phyloP scores from a whole-genome alignment of 192 early-diverging fungal species.

The Glomus cerebriforme region DNA sequence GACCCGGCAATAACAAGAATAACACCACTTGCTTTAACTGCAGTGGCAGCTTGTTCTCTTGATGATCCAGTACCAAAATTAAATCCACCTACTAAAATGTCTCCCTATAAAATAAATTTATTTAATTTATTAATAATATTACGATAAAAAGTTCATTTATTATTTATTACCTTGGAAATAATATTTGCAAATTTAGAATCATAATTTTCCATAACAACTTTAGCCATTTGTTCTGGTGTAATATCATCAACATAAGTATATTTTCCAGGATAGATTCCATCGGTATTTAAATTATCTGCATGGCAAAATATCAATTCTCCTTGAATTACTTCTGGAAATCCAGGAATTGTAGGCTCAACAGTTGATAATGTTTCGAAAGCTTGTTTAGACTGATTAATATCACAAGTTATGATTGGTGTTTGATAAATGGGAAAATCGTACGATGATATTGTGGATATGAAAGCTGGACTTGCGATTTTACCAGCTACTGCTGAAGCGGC shows the following conservation, averaged over 20 bases:
- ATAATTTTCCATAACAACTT: slow-evolving; percentile 99
- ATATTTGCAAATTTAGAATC: slow-evolving; percentile 81
- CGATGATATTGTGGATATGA: neutral
- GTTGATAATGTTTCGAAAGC: slow-evolving; percentile 31
- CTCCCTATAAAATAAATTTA: slow-evolving; percentile 47
- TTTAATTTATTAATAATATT: neutral
- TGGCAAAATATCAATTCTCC: slow-evolving; percentile 90
- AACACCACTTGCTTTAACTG: slow-evolving; percentile 84
- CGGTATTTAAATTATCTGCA: slow-evolving; percentile 97
- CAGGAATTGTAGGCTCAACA: slow-evolving; percentile 51
- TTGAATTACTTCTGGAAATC: slow-evolving; percentile 73
- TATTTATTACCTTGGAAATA: slow-evolving; percentile 52
- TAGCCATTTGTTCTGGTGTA: slow-evolving; percentile 82
- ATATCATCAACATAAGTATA: slow-evolving; percentile 99
- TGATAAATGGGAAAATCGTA: slow-evolving; percentile 20
- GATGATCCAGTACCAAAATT: slow-evolving; percentile 99
- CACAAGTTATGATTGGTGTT: slow-evolving; percentile 33
- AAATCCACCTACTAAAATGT: slow-evolving; percentile 89
- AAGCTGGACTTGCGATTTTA: slow-evolving; percentile 60
- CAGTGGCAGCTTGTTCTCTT: slow-evolving; percentile 97
- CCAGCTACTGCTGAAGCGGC: slow-evolving; percentile 91
- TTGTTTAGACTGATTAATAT: slow-evolving; percentile 26
- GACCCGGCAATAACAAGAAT: slow-evolving; percentile 87
- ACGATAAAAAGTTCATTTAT: neutral
- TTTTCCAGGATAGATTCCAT: slow-evolving; percentile 98